phyloP scores from a whole-genome alignment of 768 basidiomycete species.

The Cyclocybe aegerita region DNA sequence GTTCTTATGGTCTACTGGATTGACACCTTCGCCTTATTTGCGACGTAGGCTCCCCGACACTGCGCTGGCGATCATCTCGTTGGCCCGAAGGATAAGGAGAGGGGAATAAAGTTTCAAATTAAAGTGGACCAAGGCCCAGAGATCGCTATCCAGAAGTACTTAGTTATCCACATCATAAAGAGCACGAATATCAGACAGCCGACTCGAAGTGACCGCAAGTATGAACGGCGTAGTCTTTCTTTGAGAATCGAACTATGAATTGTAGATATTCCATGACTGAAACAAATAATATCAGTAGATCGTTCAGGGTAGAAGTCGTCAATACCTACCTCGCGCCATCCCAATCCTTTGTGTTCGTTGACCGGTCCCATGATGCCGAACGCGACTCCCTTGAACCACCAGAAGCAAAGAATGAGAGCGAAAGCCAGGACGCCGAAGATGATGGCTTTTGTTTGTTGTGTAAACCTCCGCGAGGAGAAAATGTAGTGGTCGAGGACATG shows the following conservation, averaged over 20 bases:
- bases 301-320: constrained; percentile 1
- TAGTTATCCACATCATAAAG: too few species aligned
- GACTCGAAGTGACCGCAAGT: too few species aligned
- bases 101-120: too few species aligned
- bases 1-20: too few species aligned
- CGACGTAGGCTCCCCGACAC: too few species aligned
- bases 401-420: constrained; percentile 75
- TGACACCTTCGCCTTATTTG: too few species aligned
- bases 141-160: too few species aligned
- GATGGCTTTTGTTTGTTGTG: constrained; percentile 64
- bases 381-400: constrained; percentile 91
- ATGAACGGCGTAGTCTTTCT: too few species aligned
- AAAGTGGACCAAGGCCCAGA: too few species aligned
- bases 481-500: constrained; percentile 93
- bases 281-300: not conserved
- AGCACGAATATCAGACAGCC: too few species aligned
- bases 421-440: constrained; percentile 64
- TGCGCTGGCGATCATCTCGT: too few species aligned
- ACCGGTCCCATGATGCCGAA: constrained; percentile 93
- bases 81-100: too few species aligned
- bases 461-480: constrained; percentile 71
- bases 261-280: constrained; percentile 34
- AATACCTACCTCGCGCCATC: constrained; percentile 66
- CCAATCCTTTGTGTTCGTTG: constrained; percentile 72
- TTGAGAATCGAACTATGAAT: not conserved